Evolutionary conservation across 768 basidiomycete genomes (phyloP), one percentile per base, ranked within the genome.

Genomic region (Agrocybe praecox): DNA sequence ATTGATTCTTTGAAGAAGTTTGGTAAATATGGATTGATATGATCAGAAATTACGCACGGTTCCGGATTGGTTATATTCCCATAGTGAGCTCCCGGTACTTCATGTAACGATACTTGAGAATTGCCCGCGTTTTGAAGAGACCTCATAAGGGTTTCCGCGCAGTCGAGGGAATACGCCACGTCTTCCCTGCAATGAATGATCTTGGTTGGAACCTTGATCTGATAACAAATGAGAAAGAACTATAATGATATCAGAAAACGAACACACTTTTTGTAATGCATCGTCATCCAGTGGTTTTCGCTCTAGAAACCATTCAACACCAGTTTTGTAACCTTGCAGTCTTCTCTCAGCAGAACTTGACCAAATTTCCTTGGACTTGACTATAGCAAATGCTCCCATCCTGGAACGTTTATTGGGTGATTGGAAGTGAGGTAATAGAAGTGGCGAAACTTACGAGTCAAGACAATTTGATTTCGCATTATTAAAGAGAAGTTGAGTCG

Each of bases 151-250:
- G 65, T 65, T 40, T 70, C 44, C 6, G 69, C 58, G 21, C 51
- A 33, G 34, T 68, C 62, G 4, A 61, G 8, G 2, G 65, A 49
- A 53, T 76, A 76, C 9, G 66, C 72, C 23, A 74, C 56, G 54
- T 72, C 70, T 8, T 68, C 66, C 12, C 52, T 46, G 55, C 69
- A 69, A 42, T 72, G 68, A 11, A 76, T 66, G 33, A 76, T 57
- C n/a, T 54, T 48, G 11, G 73, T 63, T 0, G 71, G 68, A 19
- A 69, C 70, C 29, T 29, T 42, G 42, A 73, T 65, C 69, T 70
- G 45, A 19, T 32, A n/a, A n/a, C 42, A 9, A 33, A n/a, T 33
- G 32, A 18, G 7, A 2, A n/a, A 52, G 18, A 51, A 15, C 26
- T 50, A 15, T 18, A 11, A 3, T 22, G 12, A 14, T n/a, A 10